phyloP scores from a whole-genome alignment of 2,329 filamentous ascomycete genomes.

The Tolypocladium cylindrosporum region DNA sequence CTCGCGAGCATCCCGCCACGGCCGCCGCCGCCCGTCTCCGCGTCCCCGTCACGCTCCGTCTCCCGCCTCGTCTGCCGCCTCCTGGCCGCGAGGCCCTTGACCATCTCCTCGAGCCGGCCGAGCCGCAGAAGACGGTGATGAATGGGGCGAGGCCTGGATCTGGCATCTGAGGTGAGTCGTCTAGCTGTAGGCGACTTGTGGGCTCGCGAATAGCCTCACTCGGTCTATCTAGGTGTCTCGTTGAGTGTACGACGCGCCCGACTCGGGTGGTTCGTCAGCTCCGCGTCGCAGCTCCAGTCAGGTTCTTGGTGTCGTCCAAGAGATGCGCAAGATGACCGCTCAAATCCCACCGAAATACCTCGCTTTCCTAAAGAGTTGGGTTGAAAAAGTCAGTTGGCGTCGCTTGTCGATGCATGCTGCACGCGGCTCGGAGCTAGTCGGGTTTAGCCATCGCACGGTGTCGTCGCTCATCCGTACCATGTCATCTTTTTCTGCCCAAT shows the following conservation, averaged over 20 bases:
- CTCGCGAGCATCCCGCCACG: background rate
- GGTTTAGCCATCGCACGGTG: background rate
- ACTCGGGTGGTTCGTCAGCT: no score
- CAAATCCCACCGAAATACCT: background rate
- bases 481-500: background rate
- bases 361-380: background rate
- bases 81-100: constrained; percentile 21
- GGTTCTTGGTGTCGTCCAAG: no score
- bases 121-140: constrained; percentile 29
- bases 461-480: background rate
- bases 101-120: constrained; percentile 29
- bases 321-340: background rate
- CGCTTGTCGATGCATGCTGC: background rate
- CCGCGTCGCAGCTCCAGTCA: background rate
- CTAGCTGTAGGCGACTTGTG: background rate
- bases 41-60: background rate
- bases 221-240: background rate
- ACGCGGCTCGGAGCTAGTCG: background rate
- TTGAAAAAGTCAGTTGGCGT: background rate
- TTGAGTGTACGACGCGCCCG: no score
- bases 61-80: background rate
- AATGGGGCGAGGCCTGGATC: constrained; percentile 11
- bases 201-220: background rate
- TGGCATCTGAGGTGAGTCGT: constrained; percentile 9
- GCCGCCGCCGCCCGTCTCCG: constrained; percentile 2